Conservation (phyloP, 2,329 filamentous ascomycete species). For the Fusarium euwallaceae region DNA sequence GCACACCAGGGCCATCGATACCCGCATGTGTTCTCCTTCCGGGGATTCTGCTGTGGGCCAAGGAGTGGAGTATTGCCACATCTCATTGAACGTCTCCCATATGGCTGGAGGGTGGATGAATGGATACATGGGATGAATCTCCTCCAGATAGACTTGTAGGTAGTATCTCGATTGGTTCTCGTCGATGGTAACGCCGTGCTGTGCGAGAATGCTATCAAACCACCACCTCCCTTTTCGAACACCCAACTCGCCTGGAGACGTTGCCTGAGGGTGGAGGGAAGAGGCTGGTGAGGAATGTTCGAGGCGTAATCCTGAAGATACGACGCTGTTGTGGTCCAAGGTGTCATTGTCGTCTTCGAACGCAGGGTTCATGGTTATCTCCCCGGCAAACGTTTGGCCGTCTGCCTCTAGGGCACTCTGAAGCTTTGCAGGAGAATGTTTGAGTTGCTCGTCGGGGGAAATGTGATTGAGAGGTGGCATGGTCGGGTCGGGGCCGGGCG, state of each 20-base stretch:
- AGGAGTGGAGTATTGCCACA: constrained; percentile 28
- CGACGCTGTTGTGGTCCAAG: background rate
- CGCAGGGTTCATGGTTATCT: constrained; percentile 30
- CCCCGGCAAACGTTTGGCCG: constrained; percentile 36
- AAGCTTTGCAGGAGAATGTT: constrained; percentile 8
- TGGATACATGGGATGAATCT: constrained; percentile 32
- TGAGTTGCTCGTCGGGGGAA: constrained; percentile 20
- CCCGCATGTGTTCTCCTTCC: constrained; percentile 19
- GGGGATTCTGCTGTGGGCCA: constrained; percentile 14
- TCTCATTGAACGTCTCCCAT: constrained; percentile 33
- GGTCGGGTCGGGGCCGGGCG: background rate
- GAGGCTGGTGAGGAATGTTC: constrained; percentile 8
- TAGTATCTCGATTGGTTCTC: constrained; percentile 27
- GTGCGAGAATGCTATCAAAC: constrained; percentile 21
- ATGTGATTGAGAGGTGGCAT: background rate
- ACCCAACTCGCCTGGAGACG: background rate
- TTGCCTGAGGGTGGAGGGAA: constrained; percentile 1
- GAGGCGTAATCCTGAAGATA: constrained; percentile 3
- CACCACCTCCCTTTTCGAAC: constrained; percentile 13
- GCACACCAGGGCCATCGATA: constrained; percentile 31
- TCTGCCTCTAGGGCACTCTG: constrained; percentile 30
- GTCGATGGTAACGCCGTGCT: constrained; percentile 23
- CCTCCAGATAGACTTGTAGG: constrained; percentile 31
- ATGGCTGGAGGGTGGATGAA: constrained; percentile 25
- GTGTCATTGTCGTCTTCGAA: constrained; percentile 22